Conservation (phyloP, 1,139 yeast species). For the Debaryomyces singareniensis region DNA sequence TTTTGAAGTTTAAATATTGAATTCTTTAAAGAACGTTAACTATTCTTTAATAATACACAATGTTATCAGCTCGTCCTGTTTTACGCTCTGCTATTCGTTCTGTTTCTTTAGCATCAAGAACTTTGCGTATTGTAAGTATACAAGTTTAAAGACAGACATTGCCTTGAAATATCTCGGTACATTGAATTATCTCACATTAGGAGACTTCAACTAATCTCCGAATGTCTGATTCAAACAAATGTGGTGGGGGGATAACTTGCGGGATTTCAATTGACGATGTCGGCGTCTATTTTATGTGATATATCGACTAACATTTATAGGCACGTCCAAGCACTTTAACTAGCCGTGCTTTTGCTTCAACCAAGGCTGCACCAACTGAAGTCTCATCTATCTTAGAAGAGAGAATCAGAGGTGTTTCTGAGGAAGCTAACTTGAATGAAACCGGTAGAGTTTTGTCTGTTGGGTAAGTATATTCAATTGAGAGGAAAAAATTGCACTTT, state of each 20-base stretch:
- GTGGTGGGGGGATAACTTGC: no score
- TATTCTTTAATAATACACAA: constrained; percentile 15
- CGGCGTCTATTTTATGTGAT: no score
- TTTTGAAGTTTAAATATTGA: constrained; percentile 3
- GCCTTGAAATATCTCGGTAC: no score
- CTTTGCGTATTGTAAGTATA: constrained; percentile 60
- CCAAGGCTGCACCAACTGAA: constrained; percentile 99
- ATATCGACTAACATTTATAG: constrained; percentile 30
- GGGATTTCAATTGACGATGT: no score
- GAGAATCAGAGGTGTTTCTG: constrained; percentile 98
- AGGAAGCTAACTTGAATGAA: constrained; percentile 96
- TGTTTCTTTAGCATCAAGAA: constrained; percentile 60
- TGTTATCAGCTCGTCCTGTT: constrained; percentile 81
- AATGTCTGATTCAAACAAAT: no score
- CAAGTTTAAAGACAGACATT: no score
- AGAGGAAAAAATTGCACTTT: no score
- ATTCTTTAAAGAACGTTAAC: constrained; percentile 7
- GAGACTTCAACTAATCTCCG: no score
- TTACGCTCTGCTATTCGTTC: constrained; percentile 79
- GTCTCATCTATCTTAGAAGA: constrained; percentile 98
- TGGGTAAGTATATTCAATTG: constrained; percentile 50
- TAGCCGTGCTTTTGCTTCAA: constrained; percentile 81
- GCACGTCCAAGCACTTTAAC: constrained; percentile 68
- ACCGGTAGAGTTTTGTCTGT: constrained; percentile 99
- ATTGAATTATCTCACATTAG: no score